These are phyloP conservation scores for Coemansia sp. DNA, from an alignment of 192 early-diverging fungal genomes.

Conservation along the genomic window DNA sequence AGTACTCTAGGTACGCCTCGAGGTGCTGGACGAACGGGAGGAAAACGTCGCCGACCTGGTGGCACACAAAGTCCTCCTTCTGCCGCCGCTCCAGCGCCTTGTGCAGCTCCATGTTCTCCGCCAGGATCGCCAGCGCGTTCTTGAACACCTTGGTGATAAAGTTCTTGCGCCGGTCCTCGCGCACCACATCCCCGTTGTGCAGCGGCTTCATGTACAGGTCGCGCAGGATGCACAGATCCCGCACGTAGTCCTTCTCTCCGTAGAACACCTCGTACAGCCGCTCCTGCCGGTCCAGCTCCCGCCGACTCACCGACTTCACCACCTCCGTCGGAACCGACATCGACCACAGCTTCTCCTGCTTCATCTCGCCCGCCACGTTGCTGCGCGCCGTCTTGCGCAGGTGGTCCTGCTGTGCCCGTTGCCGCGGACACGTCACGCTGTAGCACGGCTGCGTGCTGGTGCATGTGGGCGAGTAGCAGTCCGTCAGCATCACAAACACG, in stretches of 20 bases:
- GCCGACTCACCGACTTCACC: constrained; percentile 64
- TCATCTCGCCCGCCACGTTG: constrained; percentile 53
- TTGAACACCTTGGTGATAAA: constrained; percentile 83
- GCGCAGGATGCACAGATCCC: constrained; percentile 78
- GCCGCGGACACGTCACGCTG: constrained; percentile 82
- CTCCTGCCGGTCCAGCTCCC: constrained; percentile 90
- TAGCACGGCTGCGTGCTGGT: constrained; percentile 80
- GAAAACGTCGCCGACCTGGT: constrained; percentile 85
- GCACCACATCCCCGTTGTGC: constrained; percentile 65
- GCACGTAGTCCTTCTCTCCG: constrained; percentile 89
- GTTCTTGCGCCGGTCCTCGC: constrained; percentile 58
- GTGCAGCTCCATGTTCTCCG: constrained; percentile 63
- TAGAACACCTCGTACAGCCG: constrained; percentile 90
- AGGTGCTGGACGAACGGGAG: constrained; percentile 68
- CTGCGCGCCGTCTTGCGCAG: constrained; percentile 52
- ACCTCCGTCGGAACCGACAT: constrained; percentile 76
- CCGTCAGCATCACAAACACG: constrained; percentile 85
- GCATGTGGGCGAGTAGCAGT: constrained; percentile 95
- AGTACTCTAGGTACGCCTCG: constrained; percentile 82
- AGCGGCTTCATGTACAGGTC: constrained; percentile 73
- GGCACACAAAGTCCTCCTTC: constrained; percentile 67
- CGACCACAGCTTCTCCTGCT: constrained; percentile 81
- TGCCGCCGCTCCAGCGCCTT: constrained; percentile 66
- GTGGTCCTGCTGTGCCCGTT: constrained; percentile 55
- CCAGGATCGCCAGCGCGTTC: constrained; percentile 68